phyloP scores from a whole-genome alignment of 441 rosid species.

The Eutrema salsugineum region DNA sequence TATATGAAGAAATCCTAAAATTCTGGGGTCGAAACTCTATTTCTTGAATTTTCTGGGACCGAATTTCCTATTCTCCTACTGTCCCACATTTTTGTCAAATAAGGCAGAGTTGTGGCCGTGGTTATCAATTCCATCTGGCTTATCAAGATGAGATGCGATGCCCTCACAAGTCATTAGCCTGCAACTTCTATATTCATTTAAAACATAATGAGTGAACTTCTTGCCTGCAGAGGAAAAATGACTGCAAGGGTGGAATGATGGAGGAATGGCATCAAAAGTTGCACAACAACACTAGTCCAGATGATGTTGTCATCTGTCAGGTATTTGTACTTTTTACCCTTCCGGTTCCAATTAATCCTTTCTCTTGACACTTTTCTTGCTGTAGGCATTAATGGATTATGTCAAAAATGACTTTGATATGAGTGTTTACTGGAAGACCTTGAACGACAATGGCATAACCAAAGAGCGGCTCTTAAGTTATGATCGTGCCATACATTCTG shows the following conservation, averaged over 20 bases:
- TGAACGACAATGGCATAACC: conserved; percentile 91
- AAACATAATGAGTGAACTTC: conserved; percentile 23
- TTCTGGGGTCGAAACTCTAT: neutral
- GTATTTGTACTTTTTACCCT: conserved; percentile 34
- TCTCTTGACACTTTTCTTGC: conserved; percentile 23
- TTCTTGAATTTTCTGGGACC: neutral
- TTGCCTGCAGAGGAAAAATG: conserved; percentile 79
- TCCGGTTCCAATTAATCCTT: conserved; percentile 2
- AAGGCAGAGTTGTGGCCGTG: conserved; percentile 4
- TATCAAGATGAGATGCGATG: neutral
- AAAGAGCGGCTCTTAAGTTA: conserved; percentile 93
- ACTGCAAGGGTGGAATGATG: conserved; percentile 99
- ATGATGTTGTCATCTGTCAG: conserved; percentile 98
- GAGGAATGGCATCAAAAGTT: conserved; percentile 99
- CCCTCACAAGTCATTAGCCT: neutral
- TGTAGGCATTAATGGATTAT: conserved; percentile 91
- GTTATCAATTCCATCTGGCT: conserved; percentile 1
- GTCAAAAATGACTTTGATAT: conserved; percentile 76
- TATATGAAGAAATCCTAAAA: neutral
- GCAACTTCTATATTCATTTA: conserved; percentile 7
- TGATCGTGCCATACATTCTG: conserved; percentile 93
- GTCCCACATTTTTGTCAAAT: neutral
- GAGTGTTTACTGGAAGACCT: conserved; percentile 91
- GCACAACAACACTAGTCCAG: conserved; percentile 99
- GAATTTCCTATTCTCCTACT: neutral